Evolutionary conservation across 2,329 filamentous ascomycete species (phyloP).

Genomic region (Aspergillus awamori): DNA sequence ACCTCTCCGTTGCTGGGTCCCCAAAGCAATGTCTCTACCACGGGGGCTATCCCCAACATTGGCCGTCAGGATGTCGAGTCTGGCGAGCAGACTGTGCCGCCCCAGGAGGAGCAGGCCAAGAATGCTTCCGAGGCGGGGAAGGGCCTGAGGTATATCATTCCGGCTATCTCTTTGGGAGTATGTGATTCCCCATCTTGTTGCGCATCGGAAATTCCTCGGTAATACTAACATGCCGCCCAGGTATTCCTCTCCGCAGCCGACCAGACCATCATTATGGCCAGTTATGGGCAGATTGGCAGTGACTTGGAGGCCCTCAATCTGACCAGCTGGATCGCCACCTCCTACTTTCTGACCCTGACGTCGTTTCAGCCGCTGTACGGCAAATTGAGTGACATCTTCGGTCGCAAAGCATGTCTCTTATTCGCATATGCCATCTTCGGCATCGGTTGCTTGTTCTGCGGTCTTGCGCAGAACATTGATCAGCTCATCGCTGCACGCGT

Average conservation of each 20-base stretch:
- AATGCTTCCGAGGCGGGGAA: conserved; percentile 51
- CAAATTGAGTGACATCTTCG: conserved; percentile 64
- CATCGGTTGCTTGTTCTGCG: conserved; percentile 54
- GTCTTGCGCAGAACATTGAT: conserved; percentile 63
- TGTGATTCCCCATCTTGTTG: conserved; percentile 28
- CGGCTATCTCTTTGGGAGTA: conserved; percentile 65
- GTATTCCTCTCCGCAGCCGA: conserved; percentile 74
- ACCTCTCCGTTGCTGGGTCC: conserved; percentile 51
- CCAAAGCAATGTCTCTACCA: conserved; percentile 30
- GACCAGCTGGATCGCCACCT: conserved; percentile 74
- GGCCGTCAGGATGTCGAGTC: conserved; percentile 26
- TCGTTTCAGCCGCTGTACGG: conserved; percentile 71
- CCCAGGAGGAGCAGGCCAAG: conserved; percentile 28
- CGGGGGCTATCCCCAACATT: conserved; percentile 26
- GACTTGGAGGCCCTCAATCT: conserved; percentile 74
- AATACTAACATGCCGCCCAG: conserved; percentile 45
- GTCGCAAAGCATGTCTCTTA: conserved; percentile 56
- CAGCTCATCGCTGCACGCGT: conserved; percentile 67
- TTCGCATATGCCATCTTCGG: conserved; percentile 58
- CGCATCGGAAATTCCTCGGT: conserved; percentile 8
- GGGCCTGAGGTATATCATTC: conserved; percentile 60
- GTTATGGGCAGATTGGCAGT: conserved; percentile 75
- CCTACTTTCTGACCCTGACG: conserved; percentile 72
- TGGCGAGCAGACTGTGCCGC: conserved; percentile 12
- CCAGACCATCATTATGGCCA: conserved; percentile 76